Base-by-base conservation (phyloP, 805 yeast species). In the Cyberlindnera euphorbiae region DNA sequence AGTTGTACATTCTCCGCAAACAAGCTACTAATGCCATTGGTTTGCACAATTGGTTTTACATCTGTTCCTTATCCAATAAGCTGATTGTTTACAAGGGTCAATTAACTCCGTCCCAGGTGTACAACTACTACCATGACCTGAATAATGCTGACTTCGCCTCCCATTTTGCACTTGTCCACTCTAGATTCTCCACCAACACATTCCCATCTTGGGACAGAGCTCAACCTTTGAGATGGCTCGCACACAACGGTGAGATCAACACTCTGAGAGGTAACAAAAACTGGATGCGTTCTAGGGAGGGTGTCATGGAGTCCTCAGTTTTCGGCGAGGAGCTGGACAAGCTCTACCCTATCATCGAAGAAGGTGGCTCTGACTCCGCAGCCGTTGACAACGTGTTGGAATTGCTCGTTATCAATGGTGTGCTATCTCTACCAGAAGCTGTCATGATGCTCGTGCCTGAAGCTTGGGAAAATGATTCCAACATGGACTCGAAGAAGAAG, bases 131-230 rank as follows among this genome's bases (percentile, higher is more conserved):
- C 68, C 88, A 86, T 59, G 98, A 90, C 64, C 73, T 90, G 58
- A 82, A 79, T 45, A 88, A 87, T 60, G 90, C 88, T 18, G 93
- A 88, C 56, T 90, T 79, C 63, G 90, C 87, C 66, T 93, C 94
- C 30, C 97, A 89, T 58, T 86, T 93, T 71, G 95, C 97, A 12
- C 73, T 90, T 28, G 97, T 90, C 34, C 98, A 90, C 67, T 89
- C 97, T 17, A 79, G 98, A 60, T 90, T 90, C 72, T 88, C 97
- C 39, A 90, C 98, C 22, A 90, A 90, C 64, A 90, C 98, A 32
- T 90, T 90, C 77, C 98, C 98, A 32, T 87, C 96, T n/a, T 90
- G 98, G 98, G 98, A 93, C 66, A 79, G 98, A 64, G 97, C 98
- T 17, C 98, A 90, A 66, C 98, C 98, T 32, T 73, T 90, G 56